Percentiles rank a stretch among this genome's conserved stretches.
These are phyloP conservation scores for Saccharomyces eubayanus DNA, from an alignment of 805 yeast species.

Conservation along the genomic window DNA sequence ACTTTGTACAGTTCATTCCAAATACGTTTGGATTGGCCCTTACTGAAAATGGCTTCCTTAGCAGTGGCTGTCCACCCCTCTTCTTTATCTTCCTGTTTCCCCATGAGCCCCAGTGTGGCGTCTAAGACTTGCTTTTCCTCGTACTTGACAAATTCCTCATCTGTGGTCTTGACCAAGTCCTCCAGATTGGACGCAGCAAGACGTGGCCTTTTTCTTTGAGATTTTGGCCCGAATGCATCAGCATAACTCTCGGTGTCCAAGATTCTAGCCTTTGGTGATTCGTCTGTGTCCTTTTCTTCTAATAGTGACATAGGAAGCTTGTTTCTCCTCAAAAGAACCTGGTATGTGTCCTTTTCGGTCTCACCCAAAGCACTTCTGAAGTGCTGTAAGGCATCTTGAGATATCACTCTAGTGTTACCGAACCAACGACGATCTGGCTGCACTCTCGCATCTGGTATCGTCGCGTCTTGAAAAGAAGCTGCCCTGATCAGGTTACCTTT, in stretches of 20 bases:
- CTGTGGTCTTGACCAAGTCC: slow-evolving; percentile 60
- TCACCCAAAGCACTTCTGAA: slow-evolving; percentile 92
- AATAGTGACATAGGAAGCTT: slow-evolving; percentile 91
- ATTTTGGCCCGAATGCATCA: slow-evolving; percentile 86
- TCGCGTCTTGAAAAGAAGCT: slow-evolving; percentile 80
- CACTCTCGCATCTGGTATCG: slow-evolving; percentile 83
- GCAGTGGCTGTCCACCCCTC: slow-evolving; percentile 88
- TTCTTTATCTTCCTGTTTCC: slow-evolving; percentile 46
- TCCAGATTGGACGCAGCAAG: slow-evolving; percentile 68
- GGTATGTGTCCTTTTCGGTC: slow-evolving; percentile 71
- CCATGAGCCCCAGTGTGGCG: slow-evolving; percentile 75
- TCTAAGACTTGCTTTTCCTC: slow-evolving; percentile 72
- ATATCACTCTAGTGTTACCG: slow-evolving; percentile 93
- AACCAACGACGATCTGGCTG: slow-evolving; percentile 97
- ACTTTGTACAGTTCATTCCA: slow-evolving; percentile 98
- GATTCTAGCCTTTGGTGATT: slow-evolving; percentile 70
- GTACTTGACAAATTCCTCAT: slow-evolving; percentile 46
- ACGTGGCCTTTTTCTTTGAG: slow-evolving; percentile 87
- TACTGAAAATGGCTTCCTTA: slow-evolving; percentile 88
- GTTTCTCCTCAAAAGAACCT: slow-evolving; percentile 78
- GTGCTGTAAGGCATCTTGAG: slow-evolving; percentile 91
- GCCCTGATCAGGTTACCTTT: slow-evolving; percentile 81
- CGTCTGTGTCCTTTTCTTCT: slow-evolving; percentile 74
- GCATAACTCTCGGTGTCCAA: slow-evolving; percentile 81
- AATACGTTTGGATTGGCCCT: slow-evolving; percentile 96